These are phyloP conservation scores for Eimeria praecox DNA, from an alignment of 169 alveolate species.

Conservation along the genomic window DNA sequence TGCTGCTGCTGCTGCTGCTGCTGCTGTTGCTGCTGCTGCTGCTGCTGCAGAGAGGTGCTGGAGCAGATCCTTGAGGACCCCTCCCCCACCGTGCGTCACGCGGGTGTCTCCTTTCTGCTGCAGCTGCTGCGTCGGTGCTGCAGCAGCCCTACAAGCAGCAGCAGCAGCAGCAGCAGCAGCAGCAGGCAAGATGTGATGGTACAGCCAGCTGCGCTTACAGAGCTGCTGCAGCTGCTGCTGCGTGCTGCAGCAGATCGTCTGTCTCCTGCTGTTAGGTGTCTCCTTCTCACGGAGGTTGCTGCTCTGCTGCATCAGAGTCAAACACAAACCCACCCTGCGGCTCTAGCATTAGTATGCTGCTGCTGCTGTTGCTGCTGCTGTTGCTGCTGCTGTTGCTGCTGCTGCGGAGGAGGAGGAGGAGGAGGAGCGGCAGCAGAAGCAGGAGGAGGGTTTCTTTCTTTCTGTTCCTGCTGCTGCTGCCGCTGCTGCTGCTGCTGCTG, in stretches of 20 bases:
- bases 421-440: too few relatives aligned
- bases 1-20: conserved; percentile 33
- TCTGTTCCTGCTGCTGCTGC: too few relatives aligned
- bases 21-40: conserved; percentile 16
- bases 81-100: conserved; percentile 57
- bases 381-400: conserved; percentile 35
- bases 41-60: conserved; percentile 36
- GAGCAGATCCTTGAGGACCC: conserved; percentile 68
- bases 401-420: too few relatives aligned
- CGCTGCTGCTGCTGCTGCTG: too few relatives aligned
- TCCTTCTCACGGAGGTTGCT: conserved; percentile 1
- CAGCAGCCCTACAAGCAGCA: neutral
- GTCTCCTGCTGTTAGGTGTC: conserved; percentile 40
- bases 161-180: conserved; percentile 10
- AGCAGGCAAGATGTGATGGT: neutral
- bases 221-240: conserved; percentile 15
- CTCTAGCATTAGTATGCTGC: neutral
- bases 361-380: conserved; percentile 27
- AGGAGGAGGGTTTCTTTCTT: too few relatives aligned
- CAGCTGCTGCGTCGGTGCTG: conserved; percentile 62
- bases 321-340: neutral
- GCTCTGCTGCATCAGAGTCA: conserved; percentile 34
- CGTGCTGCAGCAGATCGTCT: conserved; percentile 19
- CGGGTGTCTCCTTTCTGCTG: conserved; percentile 16
- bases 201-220: conserved; percentile 7